Evolutionary conservation across 2,329 filamentous ascomycete genomes (phyloP).

Genomic region (Nectriaceae sp.): DNA sequence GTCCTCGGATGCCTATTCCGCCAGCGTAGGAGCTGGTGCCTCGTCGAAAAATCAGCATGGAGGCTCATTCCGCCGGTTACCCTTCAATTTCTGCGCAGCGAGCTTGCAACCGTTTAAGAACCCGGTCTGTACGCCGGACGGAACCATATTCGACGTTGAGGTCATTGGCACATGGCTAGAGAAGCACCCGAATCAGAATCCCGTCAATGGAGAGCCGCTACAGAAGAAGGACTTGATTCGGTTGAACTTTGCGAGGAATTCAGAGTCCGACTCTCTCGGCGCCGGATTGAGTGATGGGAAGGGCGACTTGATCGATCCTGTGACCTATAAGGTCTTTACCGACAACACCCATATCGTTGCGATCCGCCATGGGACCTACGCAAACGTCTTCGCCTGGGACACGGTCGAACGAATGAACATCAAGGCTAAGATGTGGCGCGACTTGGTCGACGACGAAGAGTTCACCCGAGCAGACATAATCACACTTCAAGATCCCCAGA

Average conservation of each 20-base stretch:
- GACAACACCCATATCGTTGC: conserved; percentile 98
- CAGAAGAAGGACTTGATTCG: conserved; percentile 84
- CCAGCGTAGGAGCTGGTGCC: conserved; percentile 72
- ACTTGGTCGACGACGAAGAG: conserved; percentile 83
- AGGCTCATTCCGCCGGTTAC: conserved; percentile 79
- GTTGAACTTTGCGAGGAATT: conserved; percentile 89
- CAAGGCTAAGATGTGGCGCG: conserved; percentile 94
- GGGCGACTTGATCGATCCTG: conserved; percentile 90
- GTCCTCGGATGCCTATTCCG: conserved; percentile 84
- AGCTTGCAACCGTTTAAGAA: conserved; percentile 94
- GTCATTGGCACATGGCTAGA: conserved; percentile 94
- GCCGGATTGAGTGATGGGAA: conserved; percentile 53
- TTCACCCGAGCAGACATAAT: conserved; percentile 93
- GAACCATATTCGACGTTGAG: conserved; percentile 92
- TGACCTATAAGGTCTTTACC: conserved; percentile 96
- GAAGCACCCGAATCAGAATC: conserved; percentile 84
- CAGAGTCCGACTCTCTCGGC: conserved; percentile 59
- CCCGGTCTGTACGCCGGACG: conserved; percentile 85
- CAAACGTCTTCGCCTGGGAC: conserved; percentile 96
- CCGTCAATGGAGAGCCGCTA: conserved; percentile 78
- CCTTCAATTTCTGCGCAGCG: conserved; percentile 97
- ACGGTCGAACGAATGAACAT: conserved; percentile 95
- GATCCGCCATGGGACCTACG: conserved; percentile 74
- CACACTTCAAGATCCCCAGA: conserved; percentile 93
- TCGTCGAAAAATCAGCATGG: conserved; percentile 48